A percentile compares a stretch with the other conserved stretches of the same genome.
phyloP scores from a whole-genome alignment of 2,329 filamentous ascomycete genomes.

The Fusarium sp. region DNA sequence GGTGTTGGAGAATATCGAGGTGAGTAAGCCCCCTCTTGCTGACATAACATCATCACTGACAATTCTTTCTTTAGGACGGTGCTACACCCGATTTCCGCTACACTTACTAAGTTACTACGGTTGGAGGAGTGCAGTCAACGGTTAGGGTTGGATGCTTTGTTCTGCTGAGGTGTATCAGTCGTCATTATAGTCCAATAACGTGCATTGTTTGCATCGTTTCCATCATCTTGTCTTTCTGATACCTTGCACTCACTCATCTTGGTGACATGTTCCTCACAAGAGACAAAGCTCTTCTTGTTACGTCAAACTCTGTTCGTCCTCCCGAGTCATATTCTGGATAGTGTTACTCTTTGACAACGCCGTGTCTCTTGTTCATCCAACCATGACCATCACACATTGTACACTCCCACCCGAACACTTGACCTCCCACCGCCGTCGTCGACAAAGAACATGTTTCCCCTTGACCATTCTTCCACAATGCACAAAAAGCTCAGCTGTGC shows the following conservation, averaged over 20 bases:
- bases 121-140: background rate
- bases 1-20: conserved; percentile 64
- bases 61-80: conserved; percentile 42
- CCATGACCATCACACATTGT: conserved; percentile 38
- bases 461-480: background rate
- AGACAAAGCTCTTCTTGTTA: conserved; percentile 19
- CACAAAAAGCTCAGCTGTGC: conserved; percentile 15
- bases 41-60: conserved; percentile 28
- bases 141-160: background rate
- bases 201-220: conserved; percentile 17
- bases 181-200: conserved; percentile 15
- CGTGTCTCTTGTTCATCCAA: conserved; percentile 41
- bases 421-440: conserved; percentile 9
- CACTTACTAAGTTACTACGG: conserved; percentile 48
- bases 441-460: conserved; percentile 18
- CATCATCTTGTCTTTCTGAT: conserved; percentile 6
- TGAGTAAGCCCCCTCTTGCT: conserved; percentile 52
- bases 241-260: conserved; percentile 17
- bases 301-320: conserved; percentile 24
- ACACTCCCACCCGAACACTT: conserved; percentile 27
- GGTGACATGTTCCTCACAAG: conserved; percentile 29
- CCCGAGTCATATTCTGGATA: conserved; percentile 25
- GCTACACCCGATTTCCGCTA: conserved; percentile 53
- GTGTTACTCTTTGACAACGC: conserved; percentile 35
- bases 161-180: conserved; percentile 23